phyloP scores from a whole-genome alignment of 2,329 filamentous ascomycete genomes.

The Penicillium digitatum region DNA sequence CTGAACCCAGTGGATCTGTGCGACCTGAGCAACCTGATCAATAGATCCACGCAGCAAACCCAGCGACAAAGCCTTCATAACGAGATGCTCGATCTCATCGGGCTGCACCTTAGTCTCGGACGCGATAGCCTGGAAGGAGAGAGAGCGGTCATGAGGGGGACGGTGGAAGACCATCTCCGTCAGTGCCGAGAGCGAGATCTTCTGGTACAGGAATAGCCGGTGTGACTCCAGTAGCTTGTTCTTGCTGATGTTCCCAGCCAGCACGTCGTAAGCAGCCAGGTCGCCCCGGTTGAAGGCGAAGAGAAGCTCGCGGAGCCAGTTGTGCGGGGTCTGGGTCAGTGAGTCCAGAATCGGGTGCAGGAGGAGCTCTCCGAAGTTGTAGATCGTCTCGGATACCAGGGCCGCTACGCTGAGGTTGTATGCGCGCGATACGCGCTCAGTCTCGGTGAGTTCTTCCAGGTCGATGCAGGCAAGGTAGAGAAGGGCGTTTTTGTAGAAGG shows the following conservation, averaged over 20 bases:
- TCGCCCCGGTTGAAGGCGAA: conserved; percentile 98
- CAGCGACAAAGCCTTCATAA: conserved; percentile 98
- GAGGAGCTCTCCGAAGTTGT: conserved; percentile 99
- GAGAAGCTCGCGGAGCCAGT: conserved; percentile 91
- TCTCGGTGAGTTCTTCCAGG: conserved; percentile 65
- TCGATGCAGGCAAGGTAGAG: conserved; percentile 97
- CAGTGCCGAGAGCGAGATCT: conserved; percentile 93
- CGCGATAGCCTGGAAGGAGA: conserved; percentile 85
- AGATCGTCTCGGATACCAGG: conserved; percentile 89
- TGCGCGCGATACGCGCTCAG: conserved; percentile 76
- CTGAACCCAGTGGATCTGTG: conserved; percentile 97
- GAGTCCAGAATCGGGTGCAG: conserved; percentile 93
- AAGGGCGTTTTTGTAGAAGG: conserved; percentile 95
- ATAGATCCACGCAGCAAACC: conserved; percentile 87
- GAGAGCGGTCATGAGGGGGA: conserved; percentile 88
- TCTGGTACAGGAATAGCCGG: conserved; percentile 82
- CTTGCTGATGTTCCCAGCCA: conserved; percentile 74
- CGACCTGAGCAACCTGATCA: conserved; percentile 91
- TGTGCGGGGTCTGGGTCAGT: conserved; percentile 67
- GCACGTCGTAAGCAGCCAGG: conserved; percentile 76
- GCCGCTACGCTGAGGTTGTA: conserved; percentile 92
- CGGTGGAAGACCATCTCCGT: conserved; percentile 96
- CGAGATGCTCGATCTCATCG: conserved; percentile 92
- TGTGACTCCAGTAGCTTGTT: conserved; percentile 77
- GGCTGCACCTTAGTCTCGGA: conserved; percentile 87